Percentiles rank a stretch among this genome's conserved stretches.
Conservation (phyloP, 73 alveolate genomes). For the Tetrahymena borealis region DNA sequence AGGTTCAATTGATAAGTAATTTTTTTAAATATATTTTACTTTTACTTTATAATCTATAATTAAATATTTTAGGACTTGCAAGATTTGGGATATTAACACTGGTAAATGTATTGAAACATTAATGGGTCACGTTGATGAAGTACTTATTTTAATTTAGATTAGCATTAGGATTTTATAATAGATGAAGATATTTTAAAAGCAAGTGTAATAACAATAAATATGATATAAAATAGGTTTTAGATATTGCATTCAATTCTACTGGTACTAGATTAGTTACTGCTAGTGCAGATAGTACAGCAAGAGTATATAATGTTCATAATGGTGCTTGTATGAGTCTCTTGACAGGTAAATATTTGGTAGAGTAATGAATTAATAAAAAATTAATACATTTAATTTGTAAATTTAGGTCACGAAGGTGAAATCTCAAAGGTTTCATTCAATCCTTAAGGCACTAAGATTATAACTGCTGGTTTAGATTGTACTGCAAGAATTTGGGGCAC, state of each 20-base stretch:
- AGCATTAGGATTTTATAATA: too few relatives aligned
- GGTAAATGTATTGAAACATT: conserved; percentile 96
- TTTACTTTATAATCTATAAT: not conserved
- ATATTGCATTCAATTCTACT: conserved; percentile 90
- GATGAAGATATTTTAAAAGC: too few relatives aligned
- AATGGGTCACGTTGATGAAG: conserved; percentile 97
- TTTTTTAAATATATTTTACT: not conserved
- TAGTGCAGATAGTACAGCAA: conserved; percentile 93
- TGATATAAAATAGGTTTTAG: conserved; percentile 36
- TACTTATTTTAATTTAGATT: not conserved
- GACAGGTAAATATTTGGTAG: conserved; percentile 60
- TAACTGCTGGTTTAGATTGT: conserved; percentile 96
- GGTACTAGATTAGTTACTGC: conserved; percentile 99
- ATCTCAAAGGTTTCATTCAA: conserved; percentile 92
- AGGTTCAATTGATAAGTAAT: conserved; percentile 85
- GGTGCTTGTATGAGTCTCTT: conserved; percentile 54
- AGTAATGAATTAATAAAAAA: conserved; percentile 25
- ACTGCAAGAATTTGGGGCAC: conserved; percentile 97
- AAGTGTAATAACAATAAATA: too few relatives aligned
- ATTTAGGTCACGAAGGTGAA: conserved; percentile 90
- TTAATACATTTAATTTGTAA: not conserved
- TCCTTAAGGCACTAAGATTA: conserved; percentile 94
- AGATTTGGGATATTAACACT: conserved; percentile 97
- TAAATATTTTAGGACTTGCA: conserved; percentile 76
- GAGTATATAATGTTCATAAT: conserved; percentile 90